Base-by-base conservation (phyloP, 768 basidiomycete species). In the Pleurotus ostreatus region DNA sequence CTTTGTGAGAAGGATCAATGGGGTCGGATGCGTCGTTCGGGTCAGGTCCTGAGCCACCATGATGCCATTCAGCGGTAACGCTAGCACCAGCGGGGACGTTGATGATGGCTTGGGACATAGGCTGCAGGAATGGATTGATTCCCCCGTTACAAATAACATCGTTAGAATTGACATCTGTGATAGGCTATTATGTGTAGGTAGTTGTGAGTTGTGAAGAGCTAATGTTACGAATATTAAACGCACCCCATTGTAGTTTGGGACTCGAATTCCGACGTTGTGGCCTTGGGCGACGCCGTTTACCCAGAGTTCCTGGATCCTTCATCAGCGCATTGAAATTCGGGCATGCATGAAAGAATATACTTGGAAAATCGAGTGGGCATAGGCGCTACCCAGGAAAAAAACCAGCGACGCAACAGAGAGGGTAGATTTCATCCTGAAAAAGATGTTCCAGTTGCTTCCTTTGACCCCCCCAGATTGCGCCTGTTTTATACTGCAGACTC, bases 131-230 rank as follows among this genome's bases (percentile, higher is more conserved):
- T 2, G 79, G 80, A 63, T 82, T 83, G 61, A 80, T 79, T 13
- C 80, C 81, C 16, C 82, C 80, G 49, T 84, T 84, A 73, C 83
- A 84, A 56, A 83, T 83, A 40, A 77, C 53, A 60, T 77, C 77
- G 66, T 80, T 80, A 0, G 79, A 80, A 6, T 74, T 80, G 15
- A 84, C 80, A 62, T 84, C 78, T 12, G 66, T 80, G 57, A 85
- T 81, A 15, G 82, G 81, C 81, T 82, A 51, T 20, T 53, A 8
- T 45, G 26, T 22, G 20, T 7, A 13, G 22, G 45, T 30, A 38
- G 49, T 13, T 49, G 34, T 37, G 7, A 52, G 30, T 23, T 8
- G 8, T 30, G 34, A 34, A 23, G 8, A 25, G 34, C 22, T 2
- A 30, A 48, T 11, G 11, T 22, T 1, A n/a, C 7, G 3, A 22